These are phyloP conservation scores for Thalia dealbata DNA, from an alignment of 176 grass and related monocot species.

Conservation along the genomic window DNA sequence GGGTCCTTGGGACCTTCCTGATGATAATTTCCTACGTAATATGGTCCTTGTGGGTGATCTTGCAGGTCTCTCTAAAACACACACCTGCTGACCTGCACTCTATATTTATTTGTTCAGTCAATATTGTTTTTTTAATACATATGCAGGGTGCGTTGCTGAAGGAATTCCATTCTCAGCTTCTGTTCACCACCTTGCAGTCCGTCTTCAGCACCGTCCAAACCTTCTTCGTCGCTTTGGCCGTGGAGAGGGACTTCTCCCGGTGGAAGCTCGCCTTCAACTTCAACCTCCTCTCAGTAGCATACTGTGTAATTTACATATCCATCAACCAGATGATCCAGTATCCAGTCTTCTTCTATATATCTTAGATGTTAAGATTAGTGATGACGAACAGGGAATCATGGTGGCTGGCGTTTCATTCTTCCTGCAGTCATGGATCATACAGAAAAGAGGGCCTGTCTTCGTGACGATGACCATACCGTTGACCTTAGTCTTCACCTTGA, in stretches of 20 bases:
- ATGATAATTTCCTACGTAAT: conserved; percentile 37
- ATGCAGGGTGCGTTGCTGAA: conserved; percentile 41
- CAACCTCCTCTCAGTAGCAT: conserved; percentile 36
- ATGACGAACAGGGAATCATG: conserved; percentile 31
- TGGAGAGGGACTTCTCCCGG: conserved; percentile 54
- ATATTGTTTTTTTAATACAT: neutral
- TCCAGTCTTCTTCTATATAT: no score
- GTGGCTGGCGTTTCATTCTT: conserved; percentile 23
- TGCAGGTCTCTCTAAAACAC: conserved; percentile 27
- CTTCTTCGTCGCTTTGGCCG: conserved; percentile 33
- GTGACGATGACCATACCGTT: conserved; percentile 31
- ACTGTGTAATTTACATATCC: conserved; percentile 20
- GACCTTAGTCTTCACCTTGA: conserved; percentile 33
- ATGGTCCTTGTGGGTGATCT: conserved; percentile 44
- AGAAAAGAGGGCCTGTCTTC: conserved; percentile 37
- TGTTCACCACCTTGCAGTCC: conserved; percentile 56
- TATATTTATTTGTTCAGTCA: neutral
- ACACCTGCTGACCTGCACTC: neutral
- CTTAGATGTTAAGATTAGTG: no score
- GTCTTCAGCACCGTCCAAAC: conserved; percentile 47
- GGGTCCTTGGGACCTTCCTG: conserved; percentile 53
- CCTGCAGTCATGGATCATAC: conserved; percentile 38
- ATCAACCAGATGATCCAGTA: no score
- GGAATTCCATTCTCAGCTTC: conserved; percentile 58
- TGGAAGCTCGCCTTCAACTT: conserved; percentile 54